Evolutionary conservation across 345 rosid genomes (phyloP).

Genomic region (Excoecaria cochinchinensis): DNA sequence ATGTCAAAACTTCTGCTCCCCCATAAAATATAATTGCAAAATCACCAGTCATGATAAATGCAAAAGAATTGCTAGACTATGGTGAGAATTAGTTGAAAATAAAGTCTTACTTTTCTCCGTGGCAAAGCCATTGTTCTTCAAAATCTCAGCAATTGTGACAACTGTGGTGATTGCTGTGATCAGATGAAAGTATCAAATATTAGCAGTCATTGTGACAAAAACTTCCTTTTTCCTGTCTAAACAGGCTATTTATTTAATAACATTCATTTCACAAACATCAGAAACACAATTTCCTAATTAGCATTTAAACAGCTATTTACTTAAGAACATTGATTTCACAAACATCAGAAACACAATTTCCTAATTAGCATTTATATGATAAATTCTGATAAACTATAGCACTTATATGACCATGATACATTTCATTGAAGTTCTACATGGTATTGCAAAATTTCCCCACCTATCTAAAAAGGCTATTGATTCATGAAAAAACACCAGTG

Average conservation of each 20-base stretch:
- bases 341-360: no score
- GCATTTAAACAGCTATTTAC: background rate
- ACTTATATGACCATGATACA: no score
- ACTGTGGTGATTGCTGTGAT: slow-evolving; percentile 28
- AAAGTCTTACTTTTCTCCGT: slow-evolving; percentile 69
- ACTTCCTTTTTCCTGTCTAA: background rate
- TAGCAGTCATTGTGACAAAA: background rate
- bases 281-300: background rate
- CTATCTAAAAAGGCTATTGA: no score
- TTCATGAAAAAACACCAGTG: no score
- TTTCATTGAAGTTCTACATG: no score
- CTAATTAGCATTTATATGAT: background rate
- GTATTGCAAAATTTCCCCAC: no score
- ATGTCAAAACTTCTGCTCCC: slow-evolving; percentile 70
- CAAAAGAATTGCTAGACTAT: background rate
- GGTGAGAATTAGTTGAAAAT: background rate
- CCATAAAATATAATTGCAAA: background rate
- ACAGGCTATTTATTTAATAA: background rate
- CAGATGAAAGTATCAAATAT: background rate
- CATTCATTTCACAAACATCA: no score
- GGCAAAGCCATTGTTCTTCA: slow-evolving; percentile 89
- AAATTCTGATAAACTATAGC: background rate
- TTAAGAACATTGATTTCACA: background rate
- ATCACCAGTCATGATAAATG: no score
- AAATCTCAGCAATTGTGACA: slow-evolving; percentile 67